These are phyloP conservation scores for Apiotrichum veenhuisii DNA, from an alignment of 1,284 basidiomycete genomes.

Conservation along the genomic window DNA sequence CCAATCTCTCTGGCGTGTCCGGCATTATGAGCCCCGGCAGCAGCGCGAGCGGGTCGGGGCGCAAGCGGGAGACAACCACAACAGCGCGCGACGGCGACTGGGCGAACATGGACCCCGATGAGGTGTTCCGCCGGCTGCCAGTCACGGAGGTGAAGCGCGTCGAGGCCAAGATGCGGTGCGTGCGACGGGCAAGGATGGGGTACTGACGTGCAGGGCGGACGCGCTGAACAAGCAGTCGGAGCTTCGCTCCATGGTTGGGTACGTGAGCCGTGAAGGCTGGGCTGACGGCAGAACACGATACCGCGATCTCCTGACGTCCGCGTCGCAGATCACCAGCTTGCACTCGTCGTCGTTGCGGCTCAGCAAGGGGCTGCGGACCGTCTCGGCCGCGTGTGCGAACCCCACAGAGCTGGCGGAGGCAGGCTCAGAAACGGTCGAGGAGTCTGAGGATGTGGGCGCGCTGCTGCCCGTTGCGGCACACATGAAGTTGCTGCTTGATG, in stretches of 20 bases:
- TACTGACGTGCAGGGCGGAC: constrained; percentile 55
- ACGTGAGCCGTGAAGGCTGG: constrained; percentile 48
- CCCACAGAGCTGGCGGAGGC: constrained; percentile 28
- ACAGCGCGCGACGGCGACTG: constrained; percentile 28
- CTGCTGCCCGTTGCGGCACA: constrained; percentile 77
- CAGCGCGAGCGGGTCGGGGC: background rate
- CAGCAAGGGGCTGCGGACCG: constrained; percentile 42
- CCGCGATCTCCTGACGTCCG: constrained; percentile 84
- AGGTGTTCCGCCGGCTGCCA: constrained; percentile 69
- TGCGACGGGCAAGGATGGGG: background rate
- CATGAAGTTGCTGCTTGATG: constrained; percentile 78
- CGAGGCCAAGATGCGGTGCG: constrained; percentile 67
- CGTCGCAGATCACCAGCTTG: constrained; percentile 70
- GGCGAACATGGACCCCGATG: constrained; percentile 64
- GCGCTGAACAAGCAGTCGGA: constrained; percentile 88
- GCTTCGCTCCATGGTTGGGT: constrained; percentile 91
- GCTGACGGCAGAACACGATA: constrained; percentile 72
- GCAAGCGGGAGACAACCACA: background rate
- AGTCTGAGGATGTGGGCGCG: constrained; percentile 53
- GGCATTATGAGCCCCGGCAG: background rate
- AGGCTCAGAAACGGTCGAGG: constrained; percentile 19
- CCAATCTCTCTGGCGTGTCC: background rate
- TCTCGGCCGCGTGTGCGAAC: constrained; percentile 36
- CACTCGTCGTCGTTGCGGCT: constrained; percentile 54
- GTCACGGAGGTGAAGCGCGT: constrained; percentile 69